phyloP scores from a whole-genome alignment of 2,329 filamentous ascomycete species.

The Lizonia empirigonia region DNA sequence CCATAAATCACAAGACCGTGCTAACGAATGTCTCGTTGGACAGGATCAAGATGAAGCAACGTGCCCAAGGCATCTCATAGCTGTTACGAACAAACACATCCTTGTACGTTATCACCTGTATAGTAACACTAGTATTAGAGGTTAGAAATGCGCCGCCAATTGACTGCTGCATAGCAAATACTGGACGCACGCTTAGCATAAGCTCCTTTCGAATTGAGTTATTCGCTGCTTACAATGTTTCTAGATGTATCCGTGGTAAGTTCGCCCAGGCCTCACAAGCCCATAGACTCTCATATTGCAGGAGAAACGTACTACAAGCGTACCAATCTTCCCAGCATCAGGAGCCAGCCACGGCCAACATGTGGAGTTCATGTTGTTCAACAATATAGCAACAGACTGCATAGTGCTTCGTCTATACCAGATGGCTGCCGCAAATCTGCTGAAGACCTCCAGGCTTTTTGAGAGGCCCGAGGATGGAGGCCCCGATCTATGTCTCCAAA shows the following conservation, averaged over 20 bases:
- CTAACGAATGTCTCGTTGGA: slow-evolving; percentile 2
- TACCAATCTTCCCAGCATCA: neutral
- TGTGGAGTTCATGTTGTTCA: neutral
- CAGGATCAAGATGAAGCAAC: slow-evolving; percentile 81
- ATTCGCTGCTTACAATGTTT: no score
- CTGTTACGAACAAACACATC: neutral
- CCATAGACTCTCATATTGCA: neutral
- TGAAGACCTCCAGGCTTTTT: neutral
- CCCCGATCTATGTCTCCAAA: no score
- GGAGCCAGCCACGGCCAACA: neutral
- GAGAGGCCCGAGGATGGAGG: neutral
- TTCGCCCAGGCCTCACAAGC: no score
- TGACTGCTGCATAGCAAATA: no score
- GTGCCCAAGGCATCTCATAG: slow-evolving; percentile 52
- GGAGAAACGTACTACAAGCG: neutral
- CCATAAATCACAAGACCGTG: slow-evolving; percentile 4
- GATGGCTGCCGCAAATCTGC: neutral
- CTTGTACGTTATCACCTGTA: neutral
- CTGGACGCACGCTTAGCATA: no score
- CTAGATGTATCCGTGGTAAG: no score
- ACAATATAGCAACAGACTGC: neutral
- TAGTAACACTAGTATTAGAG: no score
- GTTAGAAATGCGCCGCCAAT: no score
- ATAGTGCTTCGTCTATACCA: neutral
- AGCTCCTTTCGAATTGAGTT: no score